Percentiles rank a stretch among this genome's conserved stretches.
These are phyloP conservation scores for Phylloporus gajari DNA, from an alignment of 1,284 basidiomycete species.

Conservation along the genomic window DNA sequence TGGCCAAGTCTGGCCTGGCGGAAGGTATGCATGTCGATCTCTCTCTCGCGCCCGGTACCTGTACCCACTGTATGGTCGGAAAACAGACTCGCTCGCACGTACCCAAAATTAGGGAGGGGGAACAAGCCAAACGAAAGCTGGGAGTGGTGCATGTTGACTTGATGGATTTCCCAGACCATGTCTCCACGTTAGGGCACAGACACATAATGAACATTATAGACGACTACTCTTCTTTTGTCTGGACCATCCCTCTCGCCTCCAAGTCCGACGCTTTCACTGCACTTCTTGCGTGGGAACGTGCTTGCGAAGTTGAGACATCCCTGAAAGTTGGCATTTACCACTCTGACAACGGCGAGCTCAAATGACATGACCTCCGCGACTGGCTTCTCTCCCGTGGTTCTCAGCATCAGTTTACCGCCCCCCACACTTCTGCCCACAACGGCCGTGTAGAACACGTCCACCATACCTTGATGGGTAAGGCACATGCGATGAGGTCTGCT, in stretches of 20 bases:
- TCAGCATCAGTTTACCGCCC: too few species aligned
- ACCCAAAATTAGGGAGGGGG: neutral
- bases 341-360: slow-evolving; percentile 1
- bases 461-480: neutral
- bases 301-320: neutral
- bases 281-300: neutral
- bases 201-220: neutral
- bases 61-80: neutral
- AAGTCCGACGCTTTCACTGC: neutral
- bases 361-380: too few species aligned
- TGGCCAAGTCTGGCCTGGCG: too few species aligned
- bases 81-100: neutral
- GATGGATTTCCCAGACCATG: neutral
- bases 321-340: too few species aligned
- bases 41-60: neutral
- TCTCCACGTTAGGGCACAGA: neutral
- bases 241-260: neutral
- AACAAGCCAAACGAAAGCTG: fast-evolving
- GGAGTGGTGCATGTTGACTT: neutral
- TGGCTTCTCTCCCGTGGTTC: neutral
- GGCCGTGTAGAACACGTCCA: neutral
- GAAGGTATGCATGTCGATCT: too few species aligned
- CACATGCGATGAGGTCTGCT: neutral
- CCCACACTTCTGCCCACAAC: neutral
- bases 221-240: neutral